Percentiles rank a stretch among this genome's conserved stretches.
phyloP scores from a whole-genome alignment of 768 basidiomycete genomes.

The Termitomyces sp. region DNA sequence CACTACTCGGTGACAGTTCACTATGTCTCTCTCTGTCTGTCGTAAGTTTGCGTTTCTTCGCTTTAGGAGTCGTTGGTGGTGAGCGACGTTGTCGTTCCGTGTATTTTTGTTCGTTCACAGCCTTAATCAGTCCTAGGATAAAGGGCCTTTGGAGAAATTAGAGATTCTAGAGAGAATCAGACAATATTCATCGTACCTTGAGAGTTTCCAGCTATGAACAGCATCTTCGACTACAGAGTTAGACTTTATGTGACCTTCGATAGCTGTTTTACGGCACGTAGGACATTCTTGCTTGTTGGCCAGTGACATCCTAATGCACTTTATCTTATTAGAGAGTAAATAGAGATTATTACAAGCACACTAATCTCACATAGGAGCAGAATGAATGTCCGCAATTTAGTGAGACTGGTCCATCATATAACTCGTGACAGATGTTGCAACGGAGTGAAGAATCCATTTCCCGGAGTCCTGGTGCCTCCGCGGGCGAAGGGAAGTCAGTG shows the following conservation, averaged over 20 bases:
- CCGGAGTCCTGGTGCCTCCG: slow-evolving; percentile 46
- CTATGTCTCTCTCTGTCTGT: neutral
- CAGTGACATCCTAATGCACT: slow-evolving; percentile 71
- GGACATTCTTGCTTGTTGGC: slow-evolving; percentile 65
- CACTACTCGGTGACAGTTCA: slow-evolving; percentile 5
- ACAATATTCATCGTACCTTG: slow-evolving; percentile 42
- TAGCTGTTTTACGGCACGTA: slow-evolving; percentile 51
- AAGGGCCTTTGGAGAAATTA: slow-evolving; percentile 28
- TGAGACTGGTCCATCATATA: slow-evolving; percentile 68
- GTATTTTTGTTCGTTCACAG: slow-evolving; percentile 19
- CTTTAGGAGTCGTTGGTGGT: slow-evolving; percentile 5
- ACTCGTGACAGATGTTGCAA: slow-evolving; percentile 74
- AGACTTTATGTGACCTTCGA: slow-evolving; percentile 60
- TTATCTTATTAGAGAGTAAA: slow-evolving; percentile 1
- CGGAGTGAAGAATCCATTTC: slow-evolving; percentile 60
- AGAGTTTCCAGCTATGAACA: slow-evolving; percentile 63
- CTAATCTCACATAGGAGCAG: slow-evolving; percentile 58
- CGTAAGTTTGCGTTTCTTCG: slow-evolving; percentile 13
- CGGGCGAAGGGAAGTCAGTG: slow-evolving; percentile 56
- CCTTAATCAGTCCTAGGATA: slow-evolving; percentile 32
- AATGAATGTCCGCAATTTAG: slow-evolving; percentile 78
- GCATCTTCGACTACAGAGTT: slow-evolving; percentile 69
- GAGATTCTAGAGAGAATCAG: no score
- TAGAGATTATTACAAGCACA: neutral
- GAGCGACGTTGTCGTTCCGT: slow-evolving; percentile 8